Conservation (phyloP, 345 rosid species). For the Boechera retrofracta region DNA sequence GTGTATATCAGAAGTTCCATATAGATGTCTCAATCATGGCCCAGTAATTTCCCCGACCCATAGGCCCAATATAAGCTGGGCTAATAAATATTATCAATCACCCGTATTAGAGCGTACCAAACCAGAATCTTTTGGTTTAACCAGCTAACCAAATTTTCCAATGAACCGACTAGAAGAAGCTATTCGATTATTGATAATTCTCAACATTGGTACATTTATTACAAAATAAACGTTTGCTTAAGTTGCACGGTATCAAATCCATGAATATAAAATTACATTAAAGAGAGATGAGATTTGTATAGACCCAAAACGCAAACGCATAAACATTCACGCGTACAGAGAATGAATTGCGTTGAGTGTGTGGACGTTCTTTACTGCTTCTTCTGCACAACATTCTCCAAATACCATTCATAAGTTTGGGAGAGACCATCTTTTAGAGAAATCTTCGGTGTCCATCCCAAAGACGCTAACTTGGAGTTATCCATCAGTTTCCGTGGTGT, state of each 20-base stretch:
- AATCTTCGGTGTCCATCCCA: slow-evolving; percentile 86
- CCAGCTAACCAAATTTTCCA: neutral
- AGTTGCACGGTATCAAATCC: slow-evolving; percentile 6
- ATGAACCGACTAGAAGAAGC: neutral
- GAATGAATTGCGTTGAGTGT: neutral
- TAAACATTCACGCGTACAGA: neutral
- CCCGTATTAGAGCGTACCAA: neutral
- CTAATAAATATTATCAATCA: neutral
- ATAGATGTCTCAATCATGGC: neutral
- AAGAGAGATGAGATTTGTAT: slow-evolving; percentile 4
- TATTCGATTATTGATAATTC: slow-evolving; percentile 15
- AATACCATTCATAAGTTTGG: slow-evolving; percentile 88
- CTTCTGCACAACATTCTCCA: slow-evolving; percentile 64
- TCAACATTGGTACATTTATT: slow-evolving; percentile 25
- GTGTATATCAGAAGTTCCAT: neutral
- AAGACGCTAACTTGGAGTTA: slow-evolving; percentile 70
- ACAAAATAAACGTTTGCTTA: neutral
- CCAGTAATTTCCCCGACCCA: neutral
- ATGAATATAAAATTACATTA: slow-evolving; percentile 17
- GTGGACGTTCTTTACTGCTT: neutral
- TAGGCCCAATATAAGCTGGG: neutral
- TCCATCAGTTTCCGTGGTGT: slow-evolving; percentile 98
- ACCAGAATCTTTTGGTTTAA: slow-evolving; percentile 1
- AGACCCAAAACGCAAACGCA: slow-evolving; percentile 21
- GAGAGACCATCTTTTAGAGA: slow-evolving; percentile 76